Evolutionary conservation across 192 early-diverging fungal genomes (phyloP), one percentile per base, ranked within the genome.

Genomic region (Cetraspora pellucida): DNA sequence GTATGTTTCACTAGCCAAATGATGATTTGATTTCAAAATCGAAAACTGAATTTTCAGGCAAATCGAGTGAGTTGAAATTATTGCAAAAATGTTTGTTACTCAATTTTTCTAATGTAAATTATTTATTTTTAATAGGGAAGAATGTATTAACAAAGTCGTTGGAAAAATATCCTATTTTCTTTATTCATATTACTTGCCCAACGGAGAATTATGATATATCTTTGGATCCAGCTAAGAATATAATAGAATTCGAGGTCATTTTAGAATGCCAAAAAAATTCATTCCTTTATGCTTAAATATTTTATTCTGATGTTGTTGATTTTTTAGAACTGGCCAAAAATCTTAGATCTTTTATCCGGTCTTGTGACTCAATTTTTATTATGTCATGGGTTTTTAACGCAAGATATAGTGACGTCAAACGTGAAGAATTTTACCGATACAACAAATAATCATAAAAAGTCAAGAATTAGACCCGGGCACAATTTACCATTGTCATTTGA

Each of bases 141-240:
- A 82, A 14, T 77, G 75, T 2, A 74, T 50, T 30, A 80, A 77
- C 55, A 19, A 77, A 79, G 45, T 73, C 79, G 0, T 73, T 66
- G 19, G 82, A 86, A 49, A 65, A 82, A 37, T 66, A 86, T 74
- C 89, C 88, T 3, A 78, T 91, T 16, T 91, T 84, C 65, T 68
- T 91, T 19, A 73, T 91, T 10, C 79, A 82, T 55, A 21, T 91
- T 28, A 78, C 55, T 17, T 89, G 88, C 57, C 84, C 84, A 0
- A 30, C 81, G 19, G 79, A 58, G 16, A 70, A 81, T 44, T 88
- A 80, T 59, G 88, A 91, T 68, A 75, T 89, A 7, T 85, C 84
- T 21, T 71, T 85, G 23, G 89, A 91, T 79, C 84, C 89, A 3
- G 44, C 80, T 5, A 89, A 91, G 64, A 83, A 77, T 37, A 83